phyloP scores from a whole-genome alignment of 352 stramenopile genomes.

The Phytophthora sp. region DNA sequence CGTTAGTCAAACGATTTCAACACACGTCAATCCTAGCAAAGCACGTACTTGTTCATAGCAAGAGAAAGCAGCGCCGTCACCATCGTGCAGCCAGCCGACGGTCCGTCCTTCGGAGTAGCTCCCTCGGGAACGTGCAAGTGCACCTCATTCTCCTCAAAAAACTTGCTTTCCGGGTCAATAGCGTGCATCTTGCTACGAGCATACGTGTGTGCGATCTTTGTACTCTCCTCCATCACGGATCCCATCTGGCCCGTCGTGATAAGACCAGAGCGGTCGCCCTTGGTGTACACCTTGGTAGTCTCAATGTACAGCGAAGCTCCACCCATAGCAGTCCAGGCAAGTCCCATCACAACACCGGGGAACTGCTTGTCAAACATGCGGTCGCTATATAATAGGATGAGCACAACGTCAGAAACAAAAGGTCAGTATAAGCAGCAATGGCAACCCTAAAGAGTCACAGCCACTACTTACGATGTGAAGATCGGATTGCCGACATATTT shows the following conservation, averaged over 20 bases:
- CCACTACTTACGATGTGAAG: conserved; percentile 92
- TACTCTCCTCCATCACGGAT: conserved; percentile 99
- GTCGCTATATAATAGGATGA: conserved; percentile 77
- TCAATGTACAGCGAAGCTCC: conserved; percentile 99
- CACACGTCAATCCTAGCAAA: background rate
- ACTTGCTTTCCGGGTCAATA: conserved; percentile 85
- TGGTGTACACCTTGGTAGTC: conserved; percentile 77
- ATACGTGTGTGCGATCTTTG: conserved; percentile 97
- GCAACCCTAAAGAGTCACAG: background rate
- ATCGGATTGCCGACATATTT: conserved; percentile 99
- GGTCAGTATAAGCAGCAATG: conserved; percentile 5
- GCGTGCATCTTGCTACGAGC: conserved; percentile 83
- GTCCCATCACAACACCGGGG: conserved; percentile 97
- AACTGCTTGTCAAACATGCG: conserved; percentile 96
- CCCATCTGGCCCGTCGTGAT: conserved; percentile 96
- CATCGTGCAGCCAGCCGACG: conserved; percentile 98
- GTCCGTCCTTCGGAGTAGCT: conserved; percentile 98
- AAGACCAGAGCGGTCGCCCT: conserved; percentile 67
- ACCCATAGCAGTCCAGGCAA: conserved; percentile 99
- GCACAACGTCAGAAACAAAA: conserved; percentile 8
- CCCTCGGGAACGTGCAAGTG: conserved; percentile 99
- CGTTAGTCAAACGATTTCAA: conserved; percentile 20
- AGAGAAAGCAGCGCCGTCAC: conserved; percentile 96
- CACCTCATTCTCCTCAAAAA: conserved; percentile 96
- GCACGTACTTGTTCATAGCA: conserved; percentile 91